Base-by-base conservation (phyloP, 192 early-diverging fungal genomes). In the Chytriomyces hyalinus region DNA sequence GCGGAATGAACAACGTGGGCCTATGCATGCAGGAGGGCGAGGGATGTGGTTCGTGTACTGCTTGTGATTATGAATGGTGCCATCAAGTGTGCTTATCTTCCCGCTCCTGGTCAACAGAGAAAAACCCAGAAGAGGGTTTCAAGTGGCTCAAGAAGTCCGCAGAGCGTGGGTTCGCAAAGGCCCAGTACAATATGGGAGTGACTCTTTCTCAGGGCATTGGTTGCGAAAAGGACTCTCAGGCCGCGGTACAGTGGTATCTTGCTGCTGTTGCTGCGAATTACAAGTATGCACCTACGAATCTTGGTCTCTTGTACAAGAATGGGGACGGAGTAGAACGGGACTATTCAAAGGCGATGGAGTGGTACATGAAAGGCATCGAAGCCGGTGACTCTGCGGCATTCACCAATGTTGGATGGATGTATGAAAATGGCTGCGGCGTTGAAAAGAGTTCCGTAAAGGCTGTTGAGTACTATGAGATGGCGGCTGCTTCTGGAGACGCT, bases 321-420 rank as follows among this genome's bases (percentile, higher is more conserved):
- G 76, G 73, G 65, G 49, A 49, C 8, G 75, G 64, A 20, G 49
- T 63, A 9, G 50, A 66, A 73, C 15, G 65, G 22, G 75, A 78
- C 24, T 75, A 20, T 17, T 24, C 17, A 22, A 57, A 28, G 10
- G 78, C 78, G 10, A 24, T 79, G 61, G 63, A 79, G 57, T 80
- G 61, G n/a, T 79, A 79, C 64, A 9, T 26, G 77, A 79, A 73
- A 53, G 74, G 76, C 7, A 80, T 83, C n/a, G 28, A 83, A 13
- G 48, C 73, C 28, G 82, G 82, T 28, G 47, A 85, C 49, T 26
- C 48, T 26, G 64, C 65, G 46, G 80, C 80, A 15, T 61, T 65
- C 61, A 49, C 77, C 8, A 91, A 73, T 65, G 80, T 93, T 46
- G 92, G 92, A 5, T 92, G 89, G 62, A 85, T 88, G 57, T 88